Evolutionary conservation across 139 green algal species (phyloP).

Genomic region (Astrephomene gubernaculifera): DNA sequence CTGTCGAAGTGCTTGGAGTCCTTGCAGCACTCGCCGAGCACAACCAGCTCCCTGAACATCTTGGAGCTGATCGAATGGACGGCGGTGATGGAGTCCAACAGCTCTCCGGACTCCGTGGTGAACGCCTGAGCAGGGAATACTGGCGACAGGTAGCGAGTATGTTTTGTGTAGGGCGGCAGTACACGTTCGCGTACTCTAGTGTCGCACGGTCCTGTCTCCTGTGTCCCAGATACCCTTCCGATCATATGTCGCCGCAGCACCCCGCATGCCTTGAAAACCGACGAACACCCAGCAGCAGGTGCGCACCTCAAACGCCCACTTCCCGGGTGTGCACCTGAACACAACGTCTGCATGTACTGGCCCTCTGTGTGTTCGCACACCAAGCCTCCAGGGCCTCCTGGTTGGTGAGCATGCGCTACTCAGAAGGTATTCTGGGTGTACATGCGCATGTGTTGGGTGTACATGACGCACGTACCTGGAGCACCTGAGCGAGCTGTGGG

Average conservation of each 20-base stretch:
- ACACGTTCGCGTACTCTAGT: not conserved
- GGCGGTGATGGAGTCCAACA: not conserved
- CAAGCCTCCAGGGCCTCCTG: not conserved
- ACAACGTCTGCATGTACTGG: not conserved
- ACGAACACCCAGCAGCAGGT: slow-evolving; percentile 2
- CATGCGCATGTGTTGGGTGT: not conserved
- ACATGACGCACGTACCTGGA: slow-evolving; percentile 7
- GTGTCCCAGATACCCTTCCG: too few species aligned
- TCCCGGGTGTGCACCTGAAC: slow-evolving; percentile 5
- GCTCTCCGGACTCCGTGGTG: slow-evolving; percentile 3
- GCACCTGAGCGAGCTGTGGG: slow-evolving; percentile 1
- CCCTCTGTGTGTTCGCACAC: slow-evolving; percentile 1
- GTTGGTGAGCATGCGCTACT: not conserved
- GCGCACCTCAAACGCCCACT: not conserved
- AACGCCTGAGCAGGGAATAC: not conserved
- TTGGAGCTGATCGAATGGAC: not conserved
- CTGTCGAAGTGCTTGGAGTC: not conserved
- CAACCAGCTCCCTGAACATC: slow-evolving; percentile 25
- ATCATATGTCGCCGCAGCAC: too few species aligned
- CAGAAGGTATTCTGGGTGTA: slow-evolving; percentile 3
- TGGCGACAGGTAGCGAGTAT: slow-evolving; percentile 5
- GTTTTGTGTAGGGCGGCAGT: slow-evolving; percentile 4
- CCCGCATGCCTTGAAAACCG: not conserved
- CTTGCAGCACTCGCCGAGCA: slow-evolving; percentile 31
- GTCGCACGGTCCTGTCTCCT: not conserved